phyloP scores from a whole-genome alignment of 2,329 filamentous ascomycete species.

The Stachybotrys chartarum region DNA sequence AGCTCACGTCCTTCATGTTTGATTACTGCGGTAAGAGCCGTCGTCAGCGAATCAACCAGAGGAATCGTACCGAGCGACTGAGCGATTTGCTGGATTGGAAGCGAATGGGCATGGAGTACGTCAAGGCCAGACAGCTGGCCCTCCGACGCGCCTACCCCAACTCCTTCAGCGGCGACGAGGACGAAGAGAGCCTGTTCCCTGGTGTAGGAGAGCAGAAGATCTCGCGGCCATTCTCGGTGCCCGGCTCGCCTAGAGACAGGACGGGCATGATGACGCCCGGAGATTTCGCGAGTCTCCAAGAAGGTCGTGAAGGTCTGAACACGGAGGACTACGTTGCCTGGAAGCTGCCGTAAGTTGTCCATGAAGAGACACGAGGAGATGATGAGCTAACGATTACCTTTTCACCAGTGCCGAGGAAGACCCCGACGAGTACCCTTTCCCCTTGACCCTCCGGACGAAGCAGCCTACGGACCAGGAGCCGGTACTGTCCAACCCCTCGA shows the following conservation, averaged over 20 bases:
- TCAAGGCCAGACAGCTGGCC: constrained; percentile 92
- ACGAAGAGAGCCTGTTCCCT: constrained; percentile 77
- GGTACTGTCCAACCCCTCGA: constrained; percentile 16
- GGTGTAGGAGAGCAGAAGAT: constrained; percentile 93
- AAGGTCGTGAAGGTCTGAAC: constrained; percentile 83
- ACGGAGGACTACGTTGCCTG: constrained; percentile 98
- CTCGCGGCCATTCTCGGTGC: constrained; percentile 85
- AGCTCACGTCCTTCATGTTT: constrained; percentile 80
- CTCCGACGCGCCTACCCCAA: constrained; percentile 84
- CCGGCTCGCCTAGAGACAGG: constrained; percentile 83
- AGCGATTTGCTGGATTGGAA: constrained; percentile 98
- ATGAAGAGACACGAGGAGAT: background rate
- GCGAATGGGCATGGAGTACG: constrained; percentile 98
- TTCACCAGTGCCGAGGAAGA: constrained; percentile 82
- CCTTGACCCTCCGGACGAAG: constrained; percentile 49
- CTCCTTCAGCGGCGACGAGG: constrained; percentile 74
- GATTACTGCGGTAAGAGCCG: constrained; percentile 91
- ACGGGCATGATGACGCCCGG: constrained; percentile 98
- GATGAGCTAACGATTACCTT: constrained; percentile 12
- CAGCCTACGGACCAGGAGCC: constrained; percentile 30
- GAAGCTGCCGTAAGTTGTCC: constrained; percentile 82
- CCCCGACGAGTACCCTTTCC: constrained; percentile 61
- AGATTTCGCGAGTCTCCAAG: constrained; percentile 93
- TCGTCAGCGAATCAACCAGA: constrained; percentile 95
- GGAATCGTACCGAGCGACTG: constrained; percentile 90